Evolutionary conservation across 2,329 filamentous ascomycete genomes (phyloP).

Genomic region (Magnaporthales sp.): DNA sequence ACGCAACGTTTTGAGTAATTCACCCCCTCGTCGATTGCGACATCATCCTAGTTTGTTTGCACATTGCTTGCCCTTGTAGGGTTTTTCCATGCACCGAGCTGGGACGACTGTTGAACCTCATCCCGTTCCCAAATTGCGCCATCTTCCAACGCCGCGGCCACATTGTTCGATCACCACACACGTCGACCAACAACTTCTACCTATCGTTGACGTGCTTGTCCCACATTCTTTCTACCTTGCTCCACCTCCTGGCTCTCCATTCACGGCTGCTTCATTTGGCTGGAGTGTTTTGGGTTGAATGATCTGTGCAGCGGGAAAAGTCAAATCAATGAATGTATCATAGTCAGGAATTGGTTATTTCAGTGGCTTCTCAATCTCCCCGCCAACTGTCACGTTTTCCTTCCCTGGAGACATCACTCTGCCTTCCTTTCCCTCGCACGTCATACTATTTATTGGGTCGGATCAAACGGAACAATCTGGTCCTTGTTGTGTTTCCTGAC

Average conservation of each 20-base stretch:
- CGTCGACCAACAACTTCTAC: background rate
- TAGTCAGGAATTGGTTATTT: background rate
- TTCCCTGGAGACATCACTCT: background rate
- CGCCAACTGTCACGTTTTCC: background rate
- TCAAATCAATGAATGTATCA: background rate
- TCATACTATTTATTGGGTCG: background rate
- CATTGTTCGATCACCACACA: background rate
- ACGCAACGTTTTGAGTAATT: background rate
- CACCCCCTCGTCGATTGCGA: constrained; percentile 5
- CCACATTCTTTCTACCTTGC: background rate
- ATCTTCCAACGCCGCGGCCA: constrained; percentile 9
- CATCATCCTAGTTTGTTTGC: constrained; percentile 3
- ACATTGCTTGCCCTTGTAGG: background rate
- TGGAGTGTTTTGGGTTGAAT: background rate
- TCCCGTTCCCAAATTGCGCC: constrained; percentile 16
- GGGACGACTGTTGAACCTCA: constrained; percentile 9
- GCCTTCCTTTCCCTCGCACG: background rate
- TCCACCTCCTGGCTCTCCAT: background rate
- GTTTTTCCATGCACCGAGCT: background rate
- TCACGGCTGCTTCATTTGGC: background rate
- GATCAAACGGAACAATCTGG: background rate
- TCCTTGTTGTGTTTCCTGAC: background rate
- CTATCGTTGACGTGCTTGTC: constrained; percentile 1
- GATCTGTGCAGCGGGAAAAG: background rate
- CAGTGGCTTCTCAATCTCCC: background rate